These are phyloP conservation scores for Metschnikowia anglica DNA, from an alignment of 805 yeast genomes.

Conservation along the genomic window DNA sequence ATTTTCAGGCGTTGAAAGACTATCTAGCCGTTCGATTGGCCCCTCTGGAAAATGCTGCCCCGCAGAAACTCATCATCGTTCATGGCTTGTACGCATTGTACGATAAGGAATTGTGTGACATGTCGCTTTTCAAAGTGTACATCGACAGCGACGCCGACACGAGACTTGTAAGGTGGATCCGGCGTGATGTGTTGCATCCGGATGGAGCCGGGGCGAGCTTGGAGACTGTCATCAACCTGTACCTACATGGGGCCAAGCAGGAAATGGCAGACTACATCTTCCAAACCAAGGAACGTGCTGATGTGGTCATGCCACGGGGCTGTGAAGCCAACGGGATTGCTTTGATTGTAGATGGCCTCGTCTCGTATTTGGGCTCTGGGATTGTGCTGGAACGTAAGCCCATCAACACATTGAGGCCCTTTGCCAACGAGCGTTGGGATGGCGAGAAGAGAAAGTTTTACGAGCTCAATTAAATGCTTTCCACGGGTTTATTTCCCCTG, in stretches of 20 bases:
- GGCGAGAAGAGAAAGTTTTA: conserved; percentile 45
- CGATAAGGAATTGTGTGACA: conserved; percentile 51
- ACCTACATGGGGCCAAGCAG: conserved; percentile 56
- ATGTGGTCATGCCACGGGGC: conserved; percentile 71
- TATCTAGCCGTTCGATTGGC: conserved; percentile 12
- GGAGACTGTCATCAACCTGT: conserved; percentile 43
- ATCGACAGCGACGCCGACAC: conserved; percentile 85
- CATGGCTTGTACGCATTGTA: conserved; percentile 82
- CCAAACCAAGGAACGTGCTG: conserved; percentile 72
- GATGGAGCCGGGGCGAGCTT: conserved; percentile 16
- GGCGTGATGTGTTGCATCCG: conserved; percentile 33
- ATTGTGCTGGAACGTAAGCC: conserved; percentile 15
- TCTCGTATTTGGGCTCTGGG: conserved; percentile 34
- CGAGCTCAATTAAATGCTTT: conserved; percentile 35
- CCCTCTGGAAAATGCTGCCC: conserved; percentile 22
- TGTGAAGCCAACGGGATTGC: conserved; percentile 57
- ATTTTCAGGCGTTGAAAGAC: conserved; percentile 31
- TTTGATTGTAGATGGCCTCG: conserved; percentile 64
- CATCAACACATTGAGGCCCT: conserved; percentile 31
- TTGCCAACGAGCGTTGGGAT: conserved; percentile 36
- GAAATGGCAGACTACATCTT: conserved; percentile 67
- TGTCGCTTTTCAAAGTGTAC: conserved; percentile 67
- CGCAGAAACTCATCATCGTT: conserved; percentile 43
- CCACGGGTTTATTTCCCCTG: too few relatives aligned
- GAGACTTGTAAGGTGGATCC: conserved; percentile 76